phyloP scores from a whole-genome alignment of 2,329 filamentous ascomycete species.

The Paraphoma sp. region DNA sequence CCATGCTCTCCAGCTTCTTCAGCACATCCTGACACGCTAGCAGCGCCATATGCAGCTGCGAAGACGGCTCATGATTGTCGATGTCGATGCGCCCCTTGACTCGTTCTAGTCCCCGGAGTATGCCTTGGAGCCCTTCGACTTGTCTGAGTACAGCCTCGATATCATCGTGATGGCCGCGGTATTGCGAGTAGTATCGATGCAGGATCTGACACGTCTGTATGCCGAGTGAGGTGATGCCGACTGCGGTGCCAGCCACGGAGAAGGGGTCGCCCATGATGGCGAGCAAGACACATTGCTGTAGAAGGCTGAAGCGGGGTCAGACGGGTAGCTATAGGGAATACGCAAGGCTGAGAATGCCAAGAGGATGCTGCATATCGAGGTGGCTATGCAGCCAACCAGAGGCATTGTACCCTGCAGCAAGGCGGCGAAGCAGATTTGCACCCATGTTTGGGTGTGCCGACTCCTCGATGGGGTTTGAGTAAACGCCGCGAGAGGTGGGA shows the following conservation, averaged over 20 bases:
- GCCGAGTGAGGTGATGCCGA: slow-evolving; percentile 17
- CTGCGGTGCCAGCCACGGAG: slow-evolving; percentile 4
- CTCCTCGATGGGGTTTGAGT: too few species aligned
- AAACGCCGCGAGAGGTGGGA: too few species aligned
- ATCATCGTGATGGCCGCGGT: slow-evolving; percentile 7
- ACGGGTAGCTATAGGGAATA: background rate
- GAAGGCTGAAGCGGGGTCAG: background rate
- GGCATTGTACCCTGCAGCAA: background rate
- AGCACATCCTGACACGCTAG: background rate
- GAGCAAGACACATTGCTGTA: background rate
- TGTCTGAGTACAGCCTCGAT: slow-evolving; percentile 5
- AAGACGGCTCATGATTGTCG: slow-evolving; percentile 10
- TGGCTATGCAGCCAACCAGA: background rate
- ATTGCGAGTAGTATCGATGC: slow-evolving; percentile 11
- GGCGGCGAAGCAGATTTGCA: background rate
- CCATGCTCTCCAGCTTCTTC: slow-evolving; percentile 1
- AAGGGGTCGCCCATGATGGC: background rate
- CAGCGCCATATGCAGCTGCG: slow-evolving; percentile 5
- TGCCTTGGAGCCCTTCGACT: slow-evolving; percentile 9
- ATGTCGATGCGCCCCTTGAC: slow-evolving; percentile 11
- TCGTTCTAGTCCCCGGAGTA: slow-evolving; percentile 2
- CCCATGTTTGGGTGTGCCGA: background rate
- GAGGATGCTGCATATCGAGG: background rate
- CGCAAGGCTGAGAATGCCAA: slow-evolving; percentile 2
- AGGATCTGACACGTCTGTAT: slow-evolving; percentile 19